Percentiles rank a stretch among this genome's conserved stretches.
phyloP scores from a whole-genome alignment of 1,139 yeast genomes.

The Scheffersomyces titani region DNA sequence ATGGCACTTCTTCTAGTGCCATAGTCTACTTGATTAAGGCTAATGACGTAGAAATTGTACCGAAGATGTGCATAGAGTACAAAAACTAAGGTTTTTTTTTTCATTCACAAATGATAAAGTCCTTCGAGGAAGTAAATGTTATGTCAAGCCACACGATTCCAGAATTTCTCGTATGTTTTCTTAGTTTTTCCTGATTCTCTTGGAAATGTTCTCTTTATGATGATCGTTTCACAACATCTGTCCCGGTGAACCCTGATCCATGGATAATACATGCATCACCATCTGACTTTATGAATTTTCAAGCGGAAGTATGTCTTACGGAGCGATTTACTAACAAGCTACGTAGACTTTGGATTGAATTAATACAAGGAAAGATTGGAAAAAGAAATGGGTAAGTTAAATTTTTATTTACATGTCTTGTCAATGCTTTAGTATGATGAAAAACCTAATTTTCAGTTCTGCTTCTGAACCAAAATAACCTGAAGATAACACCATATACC shows the following conservation, averaged over 20 bases:
- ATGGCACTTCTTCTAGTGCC: constrained; percentile 7
- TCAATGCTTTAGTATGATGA: constrained; percentile 50
- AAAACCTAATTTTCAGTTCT: constrained; percentile 70
- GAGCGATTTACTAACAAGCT: background rate
- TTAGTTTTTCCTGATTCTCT: background rate
- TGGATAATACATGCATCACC: constrained; percentile 88
- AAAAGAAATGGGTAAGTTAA: background rate
- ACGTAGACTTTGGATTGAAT: background rate
- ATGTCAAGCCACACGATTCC: too few species aligned
- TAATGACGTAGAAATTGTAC: constrained; percentile 23
- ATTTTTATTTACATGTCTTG: constrained; percentile 1
- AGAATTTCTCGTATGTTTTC: background rate
- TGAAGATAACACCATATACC: constrained; percentile 57
- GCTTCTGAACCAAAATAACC: constrained; percentile 75
- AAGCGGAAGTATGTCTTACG: background rate
- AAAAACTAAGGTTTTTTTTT: constrained; percentile 62
- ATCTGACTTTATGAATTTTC: constrained; percentile 53
- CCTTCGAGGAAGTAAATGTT: background rate
- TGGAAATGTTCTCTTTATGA: constrained; percentile 24
- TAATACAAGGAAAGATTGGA: background rate
- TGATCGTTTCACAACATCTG: constrained; percentile 45
- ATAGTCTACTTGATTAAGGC: constrained; percentile 11
- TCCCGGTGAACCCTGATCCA: constrained; percentile 70
- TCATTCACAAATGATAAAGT: constrained; percentile 51
- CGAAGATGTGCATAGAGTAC: constrained; percentile 74